phyloP scores from a whole-genome alignment of 1,284 basidiomycete genomes.

The Cystobasidium slooffiae region DNA sequence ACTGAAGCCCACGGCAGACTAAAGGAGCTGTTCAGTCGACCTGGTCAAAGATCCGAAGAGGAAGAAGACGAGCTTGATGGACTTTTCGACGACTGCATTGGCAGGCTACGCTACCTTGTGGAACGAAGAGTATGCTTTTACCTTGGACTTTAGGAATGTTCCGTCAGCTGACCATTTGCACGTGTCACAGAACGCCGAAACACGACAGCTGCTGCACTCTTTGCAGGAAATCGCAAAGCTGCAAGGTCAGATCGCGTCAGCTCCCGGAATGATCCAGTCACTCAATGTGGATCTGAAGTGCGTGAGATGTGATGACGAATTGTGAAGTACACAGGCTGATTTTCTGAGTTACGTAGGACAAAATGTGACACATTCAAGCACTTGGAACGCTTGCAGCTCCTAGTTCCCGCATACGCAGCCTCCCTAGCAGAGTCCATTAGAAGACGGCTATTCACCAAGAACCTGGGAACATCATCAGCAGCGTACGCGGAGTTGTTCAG shows the following conservation, averaged over 20 bases:
- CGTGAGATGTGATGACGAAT: background rate
- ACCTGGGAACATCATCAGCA: constrained; percentile 46
- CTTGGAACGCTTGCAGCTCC: constrained; percentile 74
- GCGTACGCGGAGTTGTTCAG: constrained; percentile 43
- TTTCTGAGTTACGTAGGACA: constrained; percentile 32
- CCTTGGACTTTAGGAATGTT: background rate
- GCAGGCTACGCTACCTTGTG: constrained; percentile 50
- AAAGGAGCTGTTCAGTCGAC: constrained; percentile 47
- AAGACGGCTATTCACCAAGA: constrained; percentile 72
- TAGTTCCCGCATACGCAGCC: constrained; percentile 90
- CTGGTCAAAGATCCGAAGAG: constrained; percentile 29
- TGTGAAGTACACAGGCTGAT: background rate
- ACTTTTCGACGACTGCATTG: constrained; percentile 12
- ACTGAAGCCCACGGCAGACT: constrained; percentile 46
- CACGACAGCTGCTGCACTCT: constrained; percentile 47
- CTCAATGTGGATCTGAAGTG: constrained; percentile 50
- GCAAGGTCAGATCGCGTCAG: constrained; percentile 50
- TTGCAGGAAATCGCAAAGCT: constrained; percentile 52
- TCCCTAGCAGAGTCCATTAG: constrained; percentile 89
- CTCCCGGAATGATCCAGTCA: constrained; percentile 46
- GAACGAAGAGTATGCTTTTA: constrained; percentile 48
- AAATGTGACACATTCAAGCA: constrained; percentile 77
- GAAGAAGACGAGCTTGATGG: constrained; percentile 23
- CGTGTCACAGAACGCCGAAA: constrained; percentile 50
- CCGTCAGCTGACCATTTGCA: background rate